Percentiles rank a stretch among this genome's conserved stretches.
phyloP scores from a whole-genome alignment of 1,139 yeast genomes.

The Williopsis jadinii region DNA sequence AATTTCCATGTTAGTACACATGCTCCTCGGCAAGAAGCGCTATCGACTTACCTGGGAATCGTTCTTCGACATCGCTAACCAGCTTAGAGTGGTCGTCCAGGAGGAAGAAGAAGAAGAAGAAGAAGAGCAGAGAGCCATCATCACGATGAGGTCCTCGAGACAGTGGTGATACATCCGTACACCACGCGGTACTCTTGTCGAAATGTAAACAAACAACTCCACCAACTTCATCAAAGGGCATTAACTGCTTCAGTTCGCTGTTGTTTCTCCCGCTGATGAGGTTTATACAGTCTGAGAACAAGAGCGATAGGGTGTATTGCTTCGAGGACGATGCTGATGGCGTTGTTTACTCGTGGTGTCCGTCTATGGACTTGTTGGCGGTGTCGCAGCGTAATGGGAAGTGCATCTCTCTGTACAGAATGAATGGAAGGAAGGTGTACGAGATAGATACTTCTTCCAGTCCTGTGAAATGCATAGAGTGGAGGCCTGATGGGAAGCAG shows the following conservation, averaged over 20 bases:
- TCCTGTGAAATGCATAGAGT: constrained; percentile 29
- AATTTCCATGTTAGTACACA: constrained; percentile 8
- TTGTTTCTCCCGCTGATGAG: too few relatives aligned
- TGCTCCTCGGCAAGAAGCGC: background rate
- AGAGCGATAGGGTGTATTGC: too few relatives aligned
- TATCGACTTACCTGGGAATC: constrained; percentile 36
- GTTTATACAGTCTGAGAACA: too few relatives aligned
- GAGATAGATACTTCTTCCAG: constrained; percentile 24
- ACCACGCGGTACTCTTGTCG: background rate
- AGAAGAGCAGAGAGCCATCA: background rate
- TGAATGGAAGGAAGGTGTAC: constrained; percentile 52
- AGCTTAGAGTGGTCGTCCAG: background rate
- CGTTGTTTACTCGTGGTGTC: constrained; percentile 36
- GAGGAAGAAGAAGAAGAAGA: background rate
- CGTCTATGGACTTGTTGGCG: constrained; percentile 46
- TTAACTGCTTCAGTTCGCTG: background rate
- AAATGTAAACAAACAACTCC: background rate
- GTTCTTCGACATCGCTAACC: constrained; percentile 49
- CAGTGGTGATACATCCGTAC: too few relatives aligned
- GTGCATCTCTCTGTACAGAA: constrained; percentile 44
- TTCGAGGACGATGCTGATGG: constrained; percentile 9
- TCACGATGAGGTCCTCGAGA: too few relatives aligned
- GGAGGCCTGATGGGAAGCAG: constrained; percentile 32
- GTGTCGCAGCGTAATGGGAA: constrained; percentile 35
- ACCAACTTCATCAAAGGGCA: background rate